Evolutionary conservation across 2,329 filamentous ascomycete genomes (phyloP).

Genomic region (Cercospora janseana): DNA sequence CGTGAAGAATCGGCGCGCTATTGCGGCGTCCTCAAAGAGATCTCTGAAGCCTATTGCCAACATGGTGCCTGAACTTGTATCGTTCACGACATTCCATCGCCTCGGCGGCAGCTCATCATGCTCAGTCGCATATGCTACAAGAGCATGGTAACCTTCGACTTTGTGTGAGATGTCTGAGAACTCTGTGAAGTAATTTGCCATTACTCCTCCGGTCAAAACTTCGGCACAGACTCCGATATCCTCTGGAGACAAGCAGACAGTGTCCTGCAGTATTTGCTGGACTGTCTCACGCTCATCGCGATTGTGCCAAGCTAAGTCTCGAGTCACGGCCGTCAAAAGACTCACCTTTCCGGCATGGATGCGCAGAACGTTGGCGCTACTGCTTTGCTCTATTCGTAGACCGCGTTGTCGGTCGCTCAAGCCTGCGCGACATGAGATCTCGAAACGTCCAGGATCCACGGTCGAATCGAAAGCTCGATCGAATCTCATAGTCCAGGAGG

Average conservation of each 20-base stretch:
- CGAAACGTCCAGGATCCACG: background rate
- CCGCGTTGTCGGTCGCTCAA: too few relatives aligned
- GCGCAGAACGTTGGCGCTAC: too few relatives aligned
- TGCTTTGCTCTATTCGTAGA: background rate
- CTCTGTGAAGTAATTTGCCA: background rate
- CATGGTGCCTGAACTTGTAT: too few relatives aligned
- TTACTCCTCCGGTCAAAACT: background rate
- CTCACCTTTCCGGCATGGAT: too few relatives aligned
- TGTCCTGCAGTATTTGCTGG: too few relatives aligned
- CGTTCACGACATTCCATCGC: background rate
- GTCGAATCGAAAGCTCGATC: background rate
- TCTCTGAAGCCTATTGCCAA: background rate
- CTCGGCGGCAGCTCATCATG: background rate
- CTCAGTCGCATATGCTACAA: background rate
- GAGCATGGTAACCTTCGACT: background rate
- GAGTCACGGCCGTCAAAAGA: too few relatives aligned
- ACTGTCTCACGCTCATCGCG: too few relatives aligned
- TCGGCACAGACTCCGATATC: background rate
- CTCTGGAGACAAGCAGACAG: too few relatives aligned
- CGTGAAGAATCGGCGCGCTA: background rate
- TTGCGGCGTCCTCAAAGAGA: background rate
- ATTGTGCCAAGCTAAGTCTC: too few relatives aligned
- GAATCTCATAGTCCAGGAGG: background rate
- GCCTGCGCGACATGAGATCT: too few relatives aligned
- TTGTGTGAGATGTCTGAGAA: background rate